Percentiles rank a stretch among this genome's conserved stretches.
Conservation (phyloP, 2,329 filamentous ascomycete species). For the Scytalidium sp. region DNA sequence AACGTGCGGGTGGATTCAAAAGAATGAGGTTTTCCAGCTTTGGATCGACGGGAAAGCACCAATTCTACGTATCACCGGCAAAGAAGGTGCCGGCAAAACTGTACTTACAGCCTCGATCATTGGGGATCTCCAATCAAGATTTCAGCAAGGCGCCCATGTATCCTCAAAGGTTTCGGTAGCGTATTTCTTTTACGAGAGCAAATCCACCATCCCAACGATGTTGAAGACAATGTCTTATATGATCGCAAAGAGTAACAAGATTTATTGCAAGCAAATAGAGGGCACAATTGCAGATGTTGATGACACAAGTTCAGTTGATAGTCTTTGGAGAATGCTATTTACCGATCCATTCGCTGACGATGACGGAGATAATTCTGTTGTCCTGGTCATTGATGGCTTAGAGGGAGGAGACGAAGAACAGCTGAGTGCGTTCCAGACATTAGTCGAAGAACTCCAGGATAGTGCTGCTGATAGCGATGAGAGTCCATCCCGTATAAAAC, state of each 20-base stretch:
- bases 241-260: not conserved
- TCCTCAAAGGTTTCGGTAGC: not conserved
- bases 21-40: constrained; percentile 20
- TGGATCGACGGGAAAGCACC: constrained; percentile 21
- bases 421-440: not conserved
- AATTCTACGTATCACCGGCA: not conserved
- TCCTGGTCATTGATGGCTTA: not conserved
- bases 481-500: not conserved
- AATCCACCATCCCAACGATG: not conserved
- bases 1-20: constrained; percentile 33
- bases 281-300: not conserved
- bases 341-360: not conserved
- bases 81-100: not conserved
- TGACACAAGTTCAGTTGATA: not conserved
- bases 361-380: not conserved
- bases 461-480: not conserved
- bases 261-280: not conserved
- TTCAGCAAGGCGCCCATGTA: not conserved
- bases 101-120: not conserved
- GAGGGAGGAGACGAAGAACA: not conserved
- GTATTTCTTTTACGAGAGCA: not conserved
- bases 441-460: not conserved
- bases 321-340: not conserved
- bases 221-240: not conserved
- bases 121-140: not conserved